Base-by-base conservation (phyloP, 2,329 filamentous ascomycete genomes). In the Mycosphaerelloides madeirae region DNA sequence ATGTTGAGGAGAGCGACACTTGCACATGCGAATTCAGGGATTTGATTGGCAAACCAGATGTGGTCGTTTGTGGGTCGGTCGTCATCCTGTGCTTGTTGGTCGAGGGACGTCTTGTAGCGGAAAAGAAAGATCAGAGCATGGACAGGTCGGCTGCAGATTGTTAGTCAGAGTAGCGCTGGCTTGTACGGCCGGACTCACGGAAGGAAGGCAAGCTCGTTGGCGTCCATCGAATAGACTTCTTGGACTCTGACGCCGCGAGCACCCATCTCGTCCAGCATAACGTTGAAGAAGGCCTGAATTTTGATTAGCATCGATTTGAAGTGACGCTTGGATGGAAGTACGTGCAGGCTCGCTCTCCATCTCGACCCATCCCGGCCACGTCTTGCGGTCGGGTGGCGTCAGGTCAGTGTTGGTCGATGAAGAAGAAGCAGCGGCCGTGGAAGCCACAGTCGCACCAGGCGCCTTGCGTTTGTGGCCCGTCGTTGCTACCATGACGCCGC, bases 21-120 rank as follows among this genome's bases (percentile, higher is more conserved):
- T 15, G 88, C 93, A 67, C 93, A 98, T 19, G 88, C 84, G 65
- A 95, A 95, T 43, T 79, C 76, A 0, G 81, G 84, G 1, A 86
- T 88, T 83, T 91, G 91, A 59, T 96, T 96, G 20, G 90, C 89
- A 65, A 96, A 97, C 91, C 93, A 98, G 14, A 97, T 72, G 22
- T 80, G 70, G 3, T 79, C 70, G 0, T 82, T 81, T 50, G 78
- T 83, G 49, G 64, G 74, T 19, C 13, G 41, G 32, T 34, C 69
- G 49, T 77, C 72, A 44, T 74, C 68, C 58, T 69, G 78, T 54
- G 64, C 63, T 4, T 68, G 63, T 43, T 80, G 74, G n/a, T 76
- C 73, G 25, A 78, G 66, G 28, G 48, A 39, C 14, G 46, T 44
- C 55, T 80, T 64, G 48, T 72, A 95, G 46, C 84, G 79, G 58